A percentile compares a stretch with the other conserved stretches of the same genome.
These are phyloP conservation scores for Pythium phragmiticola DNA, from an alignment of 352 stramenopile genomes.

Conservation along the genomic window DNA sequence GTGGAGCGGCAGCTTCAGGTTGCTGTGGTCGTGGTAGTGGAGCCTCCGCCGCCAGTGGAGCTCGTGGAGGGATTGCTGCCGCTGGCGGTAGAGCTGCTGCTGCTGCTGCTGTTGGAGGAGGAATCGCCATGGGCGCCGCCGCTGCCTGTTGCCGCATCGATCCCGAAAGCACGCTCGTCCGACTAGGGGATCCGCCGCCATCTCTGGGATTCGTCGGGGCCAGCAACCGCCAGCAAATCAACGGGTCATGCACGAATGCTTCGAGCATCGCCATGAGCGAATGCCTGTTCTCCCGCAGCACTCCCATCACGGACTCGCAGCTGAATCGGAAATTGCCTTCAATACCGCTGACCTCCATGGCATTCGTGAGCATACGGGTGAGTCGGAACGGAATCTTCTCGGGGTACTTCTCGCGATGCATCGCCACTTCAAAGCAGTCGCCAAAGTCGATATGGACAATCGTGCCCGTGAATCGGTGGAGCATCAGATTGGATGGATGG, in stretches of 20 bases:
- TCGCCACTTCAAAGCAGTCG: constrained; percentile 99
- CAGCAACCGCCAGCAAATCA: constrained; percentile 98
- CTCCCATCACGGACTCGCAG: constrained; percentile 97
- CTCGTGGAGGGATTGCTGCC: background rate
- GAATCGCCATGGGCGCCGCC: background rate
- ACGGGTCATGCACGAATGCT: constrained; percentile 99
- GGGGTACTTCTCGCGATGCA: constrained; percentile 99
- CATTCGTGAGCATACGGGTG: constrained; percentile 98
- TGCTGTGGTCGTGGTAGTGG: background rate
- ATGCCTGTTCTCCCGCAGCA: constrained; percentile 98
- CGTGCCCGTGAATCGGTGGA: constrained; percentile 98
- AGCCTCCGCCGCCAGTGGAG: no score
- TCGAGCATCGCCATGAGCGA: constrained; percentile 99
- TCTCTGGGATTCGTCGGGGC: constrained; percentile 34
- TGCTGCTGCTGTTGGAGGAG: background rate
- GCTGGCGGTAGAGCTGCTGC: background rate
- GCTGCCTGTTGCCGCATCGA: constrained; percentile 3
- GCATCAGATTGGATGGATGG: constrained; percentile 99
- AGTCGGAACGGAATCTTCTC: constrained; percentile 99
- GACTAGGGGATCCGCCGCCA: constrained; percentile 9
- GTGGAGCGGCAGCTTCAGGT: background rate
- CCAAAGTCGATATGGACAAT: constrained; percentile 99
- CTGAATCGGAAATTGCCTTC: constrained; percentile 99
- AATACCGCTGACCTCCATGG: constrained; percentile 99
- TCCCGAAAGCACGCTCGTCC: constrained; percentile 11